phyloP scores from a whole-genome alignment of 345 rosid genomes.

The Populus tremula region DNA sequence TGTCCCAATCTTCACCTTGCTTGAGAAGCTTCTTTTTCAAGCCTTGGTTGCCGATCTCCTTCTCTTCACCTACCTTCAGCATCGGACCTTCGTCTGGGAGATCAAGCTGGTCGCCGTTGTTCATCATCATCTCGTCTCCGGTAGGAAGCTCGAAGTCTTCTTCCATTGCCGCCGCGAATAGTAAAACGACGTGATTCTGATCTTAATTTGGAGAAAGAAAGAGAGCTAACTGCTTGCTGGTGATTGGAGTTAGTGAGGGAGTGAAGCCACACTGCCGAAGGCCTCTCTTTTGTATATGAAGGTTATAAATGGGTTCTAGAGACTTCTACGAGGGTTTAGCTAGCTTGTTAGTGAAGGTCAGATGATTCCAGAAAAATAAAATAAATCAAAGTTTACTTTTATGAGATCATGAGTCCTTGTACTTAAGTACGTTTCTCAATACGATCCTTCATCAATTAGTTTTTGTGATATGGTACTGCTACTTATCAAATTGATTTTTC shows the following conservation, averaged over 20 bases:
- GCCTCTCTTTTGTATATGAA: neutral
- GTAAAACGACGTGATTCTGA: neutral
- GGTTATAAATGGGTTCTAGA: constrained; percentile 5
- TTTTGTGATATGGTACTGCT: neutral
- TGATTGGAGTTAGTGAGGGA: neutral
- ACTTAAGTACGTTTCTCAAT: too few species aligned
- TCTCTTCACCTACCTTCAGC: constrained; percentile 26
- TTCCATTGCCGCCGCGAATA: constrained; percentile 4
- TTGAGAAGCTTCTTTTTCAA: constrained; percentile 82
- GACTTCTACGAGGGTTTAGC: constrained; percentile 13
- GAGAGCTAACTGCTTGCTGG: neutral
- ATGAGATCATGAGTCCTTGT: too few species aligned
- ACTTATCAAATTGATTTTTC: neutral
- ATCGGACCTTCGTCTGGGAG: constrained; percentile 4
- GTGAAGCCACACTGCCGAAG: neutral
- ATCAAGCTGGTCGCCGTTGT: constrained; percentile 8
- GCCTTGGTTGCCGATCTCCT: constrained; percentile 73
- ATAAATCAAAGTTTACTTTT: too few species aligned
- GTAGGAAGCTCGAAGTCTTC: constrained; percentile 22
- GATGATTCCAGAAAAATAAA: too few species aligned
- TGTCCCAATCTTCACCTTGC: constrained; percentile 70
- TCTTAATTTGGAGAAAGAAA: neutral
- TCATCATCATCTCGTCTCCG: constrained; percentile 19
- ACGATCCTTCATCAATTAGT: too few species aligned
- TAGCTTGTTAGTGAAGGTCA: too few species aligned